These are phyloP conservation scores for Metarhizium sp. DNA, from an alignment of 2,329 filamentous ascomycete genomes.

Conservation along the genomic window DNA sequence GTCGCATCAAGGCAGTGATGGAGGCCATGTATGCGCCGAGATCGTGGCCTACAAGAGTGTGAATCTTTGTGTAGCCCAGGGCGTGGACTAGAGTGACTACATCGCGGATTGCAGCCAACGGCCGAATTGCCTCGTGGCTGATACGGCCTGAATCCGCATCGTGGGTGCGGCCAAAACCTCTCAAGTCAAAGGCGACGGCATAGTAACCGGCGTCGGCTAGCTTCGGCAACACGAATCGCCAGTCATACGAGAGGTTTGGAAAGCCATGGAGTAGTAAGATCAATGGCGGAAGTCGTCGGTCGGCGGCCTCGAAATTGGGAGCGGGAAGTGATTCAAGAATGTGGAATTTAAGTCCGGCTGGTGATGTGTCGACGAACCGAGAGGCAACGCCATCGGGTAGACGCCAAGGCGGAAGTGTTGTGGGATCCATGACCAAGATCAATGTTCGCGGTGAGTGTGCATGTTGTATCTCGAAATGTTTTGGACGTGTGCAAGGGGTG, in stretches of 20 bases:
- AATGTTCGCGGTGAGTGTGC: too few relatives aligned
- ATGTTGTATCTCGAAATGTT: too few relatives aligned
- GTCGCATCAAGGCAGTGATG: constrained; percentile 50
- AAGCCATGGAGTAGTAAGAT: constrained; percentile 57
- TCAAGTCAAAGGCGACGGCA: constrained; percentile 58
- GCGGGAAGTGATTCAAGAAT: constrained; percentile 38
- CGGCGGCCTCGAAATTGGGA: constrained; percentile 7
- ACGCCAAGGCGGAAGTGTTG: background rate
- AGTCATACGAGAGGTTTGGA: constrained; percentile 61
- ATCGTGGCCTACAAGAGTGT: constrained; percentile 57
- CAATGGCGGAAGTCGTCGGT: constrained; percentile 33
- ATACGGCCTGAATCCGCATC: constrained; percentile 31
- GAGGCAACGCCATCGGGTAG: constrained; percentile 46
- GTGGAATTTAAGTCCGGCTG: constrained; percentile 53
- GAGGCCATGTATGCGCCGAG: constrained; percentile 54
- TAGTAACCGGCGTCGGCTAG: constrained; percentile 54
- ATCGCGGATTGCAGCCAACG: constrained; percentile 48
- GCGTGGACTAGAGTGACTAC: constrained; percentile 50
- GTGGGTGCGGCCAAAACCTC: constrained; percentile 55
- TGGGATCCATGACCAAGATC: background rate
- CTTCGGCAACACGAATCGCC: constrained; percentile 51
- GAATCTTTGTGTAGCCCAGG: constrained; percentile 47
- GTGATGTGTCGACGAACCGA: constrained; percentile 37
- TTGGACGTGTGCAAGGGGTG: background rate
- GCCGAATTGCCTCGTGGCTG: constrained; percentile 31